phyloP scores from a whole-genome alignment of 2,329 filamentous ascomycete genomes.

The Rutstroemia sydowiana region DNA sequence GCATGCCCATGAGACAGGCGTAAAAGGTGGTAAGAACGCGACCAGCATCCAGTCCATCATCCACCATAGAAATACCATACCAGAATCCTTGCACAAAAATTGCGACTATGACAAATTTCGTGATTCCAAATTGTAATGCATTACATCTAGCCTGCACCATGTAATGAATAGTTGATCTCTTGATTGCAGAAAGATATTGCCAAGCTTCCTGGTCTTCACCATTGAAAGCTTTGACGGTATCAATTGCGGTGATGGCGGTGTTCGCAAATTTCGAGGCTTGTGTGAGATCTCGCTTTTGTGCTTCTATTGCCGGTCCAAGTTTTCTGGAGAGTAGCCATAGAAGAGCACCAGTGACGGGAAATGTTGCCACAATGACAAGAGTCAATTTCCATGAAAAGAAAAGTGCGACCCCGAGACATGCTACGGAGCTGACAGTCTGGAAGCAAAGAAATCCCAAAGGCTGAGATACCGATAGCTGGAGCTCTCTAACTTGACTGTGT shows the following conservation, averaged over 20 bases:
- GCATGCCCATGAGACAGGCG: constrained; percentile 67
- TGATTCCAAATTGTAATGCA: constrained; percentile 63
- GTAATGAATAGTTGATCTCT: constrained; percentile 55
- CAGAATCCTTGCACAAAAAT: constrained; percentile 89
- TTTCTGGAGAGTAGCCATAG: constrained; percentile 53
- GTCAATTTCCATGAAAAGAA: constrained; percentile 80
- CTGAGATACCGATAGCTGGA: constrained; percentile 74
- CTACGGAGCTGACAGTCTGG: constrained; percentile 55
- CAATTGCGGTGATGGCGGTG: constrained; percentile 65
- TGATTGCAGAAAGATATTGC: constrained; percentile 54
- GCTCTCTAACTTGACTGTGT: constrained; percentile 67
- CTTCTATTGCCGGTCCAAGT: constrained; percentile 58
- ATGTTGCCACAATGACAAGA: constrained; percentile 65
- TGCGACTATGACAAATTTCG: constrained; percentile 65
- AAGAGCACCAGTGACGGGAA: constrained; percentile 58
- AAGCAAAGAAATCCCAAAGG: constrained; percentile 65
- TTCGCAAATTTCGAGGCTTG: constrained; percentile 64
- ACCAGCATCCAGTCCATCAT: constrained; percentile 48
- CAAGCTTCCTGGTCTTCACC: constrained; percentile 62
- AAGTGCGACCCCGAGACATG: constrained; percentile 65
- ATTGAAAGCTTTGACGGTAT: constrained; percentile 81
- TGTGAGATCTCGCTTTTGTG: constrained; percentile 60
- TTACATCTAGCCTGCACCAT: constrained; percentile 60
- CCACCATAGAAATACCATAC: constrained; percentile 69
- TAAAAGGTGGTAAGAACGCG: constrained; percentile 80